Evolutionary conservation across 208 protist species (phyloP), one percentile per base, ranked within the genome.

Genomic region (Crithidia fasciculata): DNA sequence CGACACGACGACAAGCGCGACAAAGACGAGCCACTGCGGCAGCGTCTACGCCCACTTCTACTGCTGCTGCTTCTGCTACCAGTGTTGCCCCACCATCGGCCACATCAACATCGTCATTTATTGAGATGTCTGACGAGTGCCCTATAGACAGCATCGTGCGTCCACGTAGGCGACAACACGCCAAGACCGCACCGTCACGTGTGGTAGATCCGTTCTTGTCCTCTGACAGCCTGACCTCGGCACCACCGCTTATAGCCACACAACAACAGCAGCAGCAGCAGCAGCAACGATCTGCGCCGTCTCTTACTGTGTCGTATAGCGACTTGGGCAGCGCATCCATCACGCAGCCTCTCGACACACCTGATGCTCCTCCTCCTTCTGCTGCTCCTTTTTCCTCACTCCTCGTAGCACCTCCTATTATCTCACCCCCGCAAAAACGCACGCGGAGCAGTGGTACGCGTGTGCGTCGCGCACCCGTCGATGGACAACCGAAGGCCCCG

Each of bases 1-100:
- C 74, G 15, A 81, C 70, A 12, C 69, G 50, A 7, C 69, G 69
- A 19, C 50, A 69, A 13, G 69, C 43, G 2, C 54, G 63, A 28
- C 63, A 28, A 28, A 28, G 28, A 28, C 28, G 28, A 28, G 28
- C 28, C 28, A 28, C 0, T 28, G 28, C 1, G 28, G 28, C 28
- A 28, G 28, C 28, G 28, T 28, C 28, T 28, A 28, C 28, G 28
- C 28, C 28, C 28, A 28, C 1, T 53, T 8, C 70, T 28, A 1
- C 28, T 28, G 28, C 28, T 28, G 28, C 28, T 28, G 28, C 28
- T 28, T 28, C 28, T 28, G 28, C 28, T 28, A 28, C 28, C 28
- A 28, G 0, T 28, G 28, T 28, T 28, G 28, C 28, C 1, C 28
- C 28, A 28, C 28, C 28, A 28, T 28, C 28, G 28, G 28, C 28